Conservation (phyloP, 164 flowering plant genomes). For the Tetracentron sinense region DNA sequence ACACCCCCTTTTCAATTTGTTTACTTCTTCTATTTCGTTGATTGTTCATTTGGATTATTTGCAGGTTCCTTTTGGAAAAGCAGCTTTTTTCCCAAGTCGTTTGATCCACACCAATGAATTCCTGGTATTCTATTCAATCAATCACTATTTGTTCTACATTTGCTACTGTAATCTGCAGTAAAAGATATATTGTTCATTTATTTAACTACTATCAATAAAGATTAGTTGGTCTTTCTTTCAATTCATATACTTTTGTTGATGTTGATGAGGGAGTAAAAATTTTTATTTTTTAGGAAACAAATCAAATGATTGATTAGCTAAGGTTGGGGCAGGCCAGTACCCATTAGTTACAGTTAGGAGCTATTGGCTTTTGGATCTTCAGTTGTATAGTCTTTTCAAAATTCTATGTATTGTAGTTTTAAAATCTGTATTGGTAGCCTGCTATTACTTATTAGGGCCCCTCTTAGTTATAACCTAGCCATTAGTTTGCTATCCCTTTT, state of each 20-base stretch:
- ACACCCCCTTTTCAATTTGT: neutral
- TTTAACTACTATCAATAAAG: too few species aligned
- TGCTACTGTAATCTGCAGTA: too few species aligned
- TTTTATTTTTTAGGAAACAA: too few species aligned
- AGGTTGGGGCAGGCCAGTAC: neutral
- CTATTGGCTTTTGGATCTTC: too few species aligned
- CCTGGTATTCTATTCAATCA: conserved; percentile 32
- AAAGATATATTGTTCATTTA: neutral
- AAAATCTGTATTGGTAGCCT: too few species aligned
- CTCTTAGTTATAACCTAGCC: too few species aligned
- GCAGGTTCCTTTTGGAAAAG: conserved; percentile 90
- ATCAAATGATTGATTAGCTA: neutral
- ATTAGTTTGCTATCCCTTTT: too few species aligned
- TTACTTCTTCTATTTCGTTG: neutral
- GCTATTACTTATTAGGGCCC: too few species aligned
- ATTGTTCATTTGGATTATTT: neutral
- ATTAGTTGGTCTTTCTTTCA: neutral
- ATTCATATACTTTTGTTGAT: neutral
- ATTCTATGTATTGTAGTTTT: too few species aligned
- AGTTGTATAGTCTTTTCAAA: too few species aligned
- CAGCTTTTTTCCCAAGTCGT: conserved; percentile 87
- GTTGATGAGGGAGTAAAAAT: neutral
- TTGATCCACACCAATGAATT: conserved; percentile 88
- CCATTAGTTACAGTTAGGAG: too few species aligned
- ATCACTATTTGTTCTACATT: neutral